phyloP scores from a whole-genome alignment of 2,329 filamentous ascomycete species.

The Exophiala bonariae region DNA sequence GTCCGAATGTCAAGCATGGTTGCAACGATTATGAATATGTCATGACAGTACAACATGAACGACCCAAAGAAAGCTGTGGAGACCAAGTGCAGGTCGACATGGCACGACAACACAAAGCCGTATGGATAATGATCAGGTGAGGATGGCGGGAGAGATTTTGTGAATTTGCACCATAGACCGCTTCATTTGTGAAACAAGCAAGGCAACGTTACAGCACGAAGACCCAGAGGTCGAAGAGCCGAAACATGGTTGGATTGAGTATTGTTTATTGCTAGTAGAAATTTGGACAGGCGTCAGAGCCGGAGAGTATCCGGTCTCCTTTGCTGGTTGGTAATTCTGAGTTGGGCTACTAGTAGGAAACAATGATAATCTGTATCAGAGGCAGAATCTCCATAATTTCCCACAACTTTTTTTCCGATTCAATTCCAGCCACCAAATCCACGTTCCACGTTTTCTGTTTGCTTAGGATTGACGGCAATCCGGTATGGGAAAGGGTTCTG shows the following conservation, averaged over 20 bases:
- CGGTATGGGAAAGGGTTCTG: slow-evolving; percentile 94
- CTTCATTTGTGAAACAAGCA: slow-evolving; percentile 7
- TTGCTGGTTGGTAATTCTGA: too few species aligned
- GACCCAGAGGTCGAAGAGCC: slow-evolving; percentile 4
- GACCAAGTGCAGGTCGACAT: slow-evolving; percentile 10
- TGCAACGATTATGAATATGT: too few species aligned
- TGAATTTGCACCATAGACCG: slow-evolving; percentile 21
- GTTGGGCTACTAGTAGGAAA: too few species aligned
- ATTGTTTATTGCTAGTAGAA: too few species aligned
- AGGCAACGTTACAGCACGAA: slow-evolving; percentile 2
- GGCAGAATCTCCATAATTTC: background rate
- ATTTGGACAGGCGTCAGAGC: too few species aligned
- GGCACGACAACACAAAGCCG: slow-evolving; percentile 14
- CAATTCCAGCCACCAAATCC: slow-evolving; percentile 71
- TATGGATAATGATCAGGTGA: slow-evolving; percentile 15
- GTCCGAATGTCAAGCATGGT: too few species aligned
- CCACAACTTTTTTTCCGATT: background rate
- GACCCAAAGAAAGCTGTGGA: too few species aligned
- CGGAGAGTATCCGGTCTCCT: too few species aligned
- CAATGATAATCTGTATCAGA: background rate
- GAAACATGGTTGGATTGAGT: background rate
- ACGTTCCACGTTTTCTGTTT: slow-evolving; percentile 71
- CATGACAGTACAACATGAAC: too few species aligned
- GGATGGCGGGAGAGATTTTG: background rate
- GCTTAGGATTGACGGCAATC: slow-evolving; percentile 83